phyloP scores from a whole-genome alignment of 148 eudicot genomes.

The Vaccinium vitisidaea region DNA sequence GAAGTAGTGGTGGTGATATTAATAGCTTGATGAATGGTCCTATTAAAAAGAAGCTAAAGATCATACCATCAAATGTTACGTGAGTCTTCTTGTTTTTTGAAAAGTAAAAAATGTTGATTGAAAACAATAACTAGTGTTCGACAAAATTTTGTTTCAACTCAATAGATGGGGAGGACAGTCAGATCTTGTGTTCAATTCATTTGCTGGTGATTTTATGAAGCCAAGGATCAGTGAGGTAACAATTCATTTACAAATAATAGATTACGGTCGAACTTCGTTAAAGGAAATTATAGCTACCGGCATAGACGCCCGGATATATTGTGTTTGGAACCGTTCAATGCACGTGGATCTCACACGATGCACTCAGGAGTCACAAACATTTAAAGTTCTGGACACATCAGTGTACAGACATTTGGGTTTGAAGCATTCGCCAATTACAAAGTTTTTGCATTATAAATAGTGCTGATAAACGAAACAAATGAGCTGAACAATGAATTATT shows the following conservation, averaged over 20 bases:
- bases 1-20: constrained; percentile 25
- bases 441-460: too few species aligned
- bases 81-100: constrained; percentile 27
- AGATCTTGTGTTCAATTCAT: constrained; percentile 46
- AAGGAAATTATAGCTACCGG: background rate
- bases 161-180: constrained; percentile 80
- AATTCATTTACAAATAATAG: background rate
- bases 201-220: constrained; percentile 77
- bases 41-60: constrained; percentile 60
- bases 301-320: background rate
- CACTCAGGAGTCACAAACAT: background rate
- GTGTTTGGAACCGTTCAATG: background rate
- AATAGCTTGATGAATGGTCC: constrained; percentile 60
- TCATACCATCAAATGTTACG: constrained; percentile 66
- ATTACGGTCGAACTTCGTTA: background rate
- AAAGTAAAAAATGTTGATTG: background rate
- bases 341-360: background rate
- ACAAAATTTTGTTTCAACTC: background rate
- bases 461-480: too few species aligned
- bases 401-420: background rate
- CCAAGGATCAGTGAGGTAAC: constrained; percentile 80
- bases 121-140: background rate
- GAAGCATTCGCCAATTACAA: background rate
- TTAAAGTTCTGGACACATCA: too few species aligned
- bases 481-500: background rate